Conservation (phyloP, 2,329 filamentous ascomycete genomes). For the Orbilia quercus region DNA sequence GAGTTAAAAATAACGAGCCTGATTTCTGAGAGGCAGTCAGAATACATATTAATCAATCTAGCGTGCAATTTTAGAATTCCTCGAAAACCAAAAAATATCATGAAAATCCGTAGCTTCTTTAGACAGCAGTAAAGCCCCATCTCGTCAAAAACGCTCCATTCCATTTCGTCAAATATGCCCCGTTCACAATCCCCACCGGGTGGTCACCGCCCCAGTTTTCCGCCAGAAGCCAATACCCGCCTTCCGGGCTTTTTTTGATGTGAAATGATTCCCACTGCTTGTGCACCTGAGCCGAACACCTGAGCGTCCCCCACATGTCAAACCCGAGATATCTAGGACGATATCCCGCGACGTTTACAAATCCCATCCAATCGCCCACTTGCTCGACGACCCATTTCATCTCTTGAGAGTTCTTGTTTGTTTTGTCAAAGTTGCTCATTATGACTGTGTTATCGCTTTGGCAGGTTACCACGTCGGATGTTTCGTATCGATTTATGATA, state of each 20-base stretch:
- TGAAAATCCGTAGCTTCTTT: no score
- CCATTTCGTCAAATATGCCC: no score
- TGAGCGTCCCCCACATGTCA: neutral
- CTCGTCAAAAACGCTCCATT: no score
- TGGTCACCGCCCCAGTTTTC: constrained; percentile 27
- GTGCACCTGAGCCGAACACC: constrained; percentile 19
- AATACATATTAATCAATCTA: no score
- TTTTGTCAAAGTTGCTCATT: constrained; percentile 9
- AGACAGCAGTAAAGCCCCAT: no score
- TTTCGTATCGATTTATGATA: constrained; percentile 31
- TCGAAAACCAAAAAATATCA: no score
- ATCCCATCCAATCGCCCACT: constrained; percentile 40
- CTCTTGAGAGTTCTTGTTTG: constrained; percentile 30
- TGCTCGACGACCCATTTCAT: constrained; percentile 35
- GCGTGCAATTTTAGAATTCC: no score
- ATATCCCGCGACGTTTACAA: constrained; percentile 32
- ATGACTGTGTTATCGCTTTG: neutral
- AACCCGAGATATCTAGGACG: constrained; percentile 24
- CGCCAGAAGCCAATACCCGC: constrained; percentile 37
- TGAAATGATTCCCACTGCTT: constrained; percentile 37
- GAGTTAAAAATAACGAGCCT: no score
- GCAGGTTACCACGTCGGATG: constrained; percentile 16
- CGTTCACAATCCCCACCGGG: constrained; percentile 23
- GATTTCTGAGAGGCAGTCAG: no score
- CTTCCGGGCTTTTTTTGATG: constrained; percentile 26